Percentiles rank a stretch among this genome's conserved stretches.
phyloP scores from a whole-genome alignment of 140 eudicot genomes.

The Erigeron philadelphicus region DNA sequence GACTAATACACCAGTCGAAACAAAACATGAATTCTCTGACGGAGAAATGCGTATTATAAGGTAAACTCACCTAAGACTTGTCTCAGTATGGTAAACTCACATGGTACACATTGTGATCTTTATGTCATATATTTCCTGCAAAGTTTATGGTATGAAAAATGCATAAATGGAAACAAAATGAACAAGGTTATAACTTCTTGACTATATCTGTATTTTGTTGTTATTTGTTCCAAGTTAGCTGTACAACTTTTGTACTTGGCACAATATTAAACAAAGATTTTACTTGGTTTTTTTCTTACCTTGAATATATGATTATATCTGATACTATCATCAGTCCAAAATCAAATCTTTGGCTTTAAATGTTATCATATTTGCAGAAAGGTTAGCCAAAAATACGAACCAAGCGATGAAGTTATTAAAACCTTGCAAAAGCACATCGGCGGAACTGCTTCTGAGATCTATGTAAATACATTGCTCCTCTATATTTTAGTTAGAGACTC shows the following conservation, averaged over 20 bases:
- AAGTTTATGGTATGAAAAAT: too few species aligned
- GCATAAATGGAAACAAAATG: neutral
- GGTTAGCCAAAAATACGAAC: conserved; percentile 47
- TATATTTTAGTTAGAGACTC: neutral
- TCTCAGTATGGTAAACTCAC: neutral
- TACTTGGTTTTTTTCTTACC: too few species aligned
- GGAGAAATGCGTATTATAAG: conserved; percentile 56
- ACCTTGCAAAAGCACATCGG: conserved; percentile 43
- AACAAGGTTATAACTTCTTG: neutral
- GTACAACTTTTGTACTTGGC: neutral
- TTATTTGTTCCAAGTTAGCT: neutral
- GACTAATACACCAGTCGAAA: conserved; percentile 30
- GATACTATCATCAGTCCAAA: neutral
- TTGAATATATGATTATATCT: too few species aligned
- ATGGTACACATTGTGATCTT: too few species aligned
- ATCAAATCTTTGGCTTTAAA: conserved; percentile 1
- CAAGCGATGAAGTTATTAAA: conserved; percentile 41
- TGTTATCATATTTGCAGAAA: conserved; percentile 37
- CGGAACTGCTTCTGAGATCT: conserved; percentile 51
- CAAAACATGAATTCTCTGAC: conserved; percentile 59
- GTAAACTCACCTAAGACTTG: conserved; percentile 29
- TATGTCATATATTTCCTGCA: too few species aligned
- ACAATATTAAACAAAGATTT: neutral
- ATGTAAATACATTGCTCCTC: conserved; percentile 32
- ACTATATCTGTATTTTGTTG: conserved; percentile 6